Conservation (phyloP, 345 rosid species). For the Euphorbia peplus region DNA sequence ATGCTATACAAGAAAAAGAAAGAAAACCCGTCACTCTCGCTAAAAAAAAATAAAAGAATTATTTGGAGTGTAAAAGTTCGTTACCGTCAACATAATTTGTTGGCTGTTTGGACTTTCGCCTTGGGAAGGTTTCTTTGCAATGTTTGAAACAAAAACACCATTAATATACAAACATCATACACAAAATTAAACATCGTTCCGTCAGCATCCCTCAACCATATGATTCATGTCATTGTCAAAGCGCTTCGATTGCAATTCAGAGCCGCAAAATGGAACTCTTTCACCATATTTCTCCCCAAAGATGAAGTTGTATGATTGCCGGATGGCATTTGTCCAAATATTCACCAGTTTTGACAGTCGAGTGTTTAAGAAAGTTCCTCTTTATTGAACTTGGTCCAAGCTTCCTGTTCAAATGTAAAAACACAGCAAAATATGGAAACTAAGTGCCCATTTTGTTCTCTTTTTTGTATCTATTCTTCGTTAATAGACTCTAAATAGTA, state of each 20-base stretch:
- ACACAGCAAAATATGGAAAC: slow-evolving; percentile 4
- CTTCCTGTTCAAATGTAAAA: slow-evolving; percentile 41
- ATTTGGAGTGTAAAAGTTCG: neutral
- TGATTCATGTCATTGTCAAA: neutral
- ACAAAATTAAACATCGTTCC: neutral
- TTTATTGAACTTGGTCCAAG: slow-evolving; percentile 54
- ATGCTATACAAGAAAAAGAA: neutral
- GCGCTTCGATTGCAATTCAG: neutral
- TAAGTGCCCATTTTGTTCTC: too few species aligned
- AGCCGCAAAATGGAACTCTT: slow-evolving; percentile 1
- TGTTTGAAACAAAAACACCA: neutral
- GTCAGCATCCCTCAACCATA: neutral
- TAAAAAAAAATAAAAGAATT: neutral
- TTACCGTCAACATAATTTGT: neutral
- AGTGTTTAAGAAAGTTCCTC: slow-evolving; percentile 46
- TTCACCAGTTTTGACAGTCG: neutral
- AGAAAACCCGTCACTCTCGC: neutral
- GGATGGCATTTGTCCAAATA: neutral
- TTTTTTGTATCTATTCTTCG: too few species aligned
- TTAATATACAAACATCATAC: slow-evolving; percentile 8
- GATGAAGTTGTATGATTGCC: neutral
- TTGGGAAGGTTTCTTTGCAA: neutral
- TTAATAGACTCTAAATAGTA: too few species aligned
- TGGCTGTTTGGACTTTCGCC: neutral
- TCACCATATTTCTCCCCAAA: neutral